Conservation (phyloP, 2,329 filamentous ascomycete genomes). For the Geosmithia flava region DNA sequence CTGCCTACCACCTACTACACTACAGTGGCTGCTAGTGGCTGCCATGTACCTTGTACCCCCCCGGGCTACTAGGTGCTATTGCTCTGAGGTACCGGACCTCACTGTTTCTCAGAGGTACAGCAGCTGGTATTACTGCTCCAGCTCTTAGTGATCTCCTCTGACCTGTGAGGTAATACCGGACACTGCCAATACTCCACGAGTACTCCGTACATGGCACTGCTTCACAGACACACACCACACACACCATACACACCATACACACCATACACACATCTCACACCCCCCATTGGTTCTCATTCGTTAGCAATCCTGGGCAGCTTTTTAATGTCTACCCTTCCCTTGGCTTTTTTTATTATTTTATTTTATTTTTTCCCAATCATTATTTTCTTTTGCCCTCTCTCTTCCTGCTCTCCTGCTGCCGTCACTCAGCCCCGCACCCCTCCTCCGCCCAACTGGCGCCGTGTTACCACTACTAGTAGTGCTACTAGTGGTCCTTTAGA, state of each 20-base stretch:
- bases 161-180: no score
- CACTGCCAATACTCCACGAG: no score
- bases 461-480: slow-evolving; percentile 3
- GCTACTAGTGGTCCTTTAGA: no score
- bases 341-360: neutral
- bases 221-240: neutral
- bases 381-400: neutral
- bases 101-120: no score
- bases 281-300: neutral
- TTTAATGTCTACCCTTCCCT: slow-evolving; percentile 1
- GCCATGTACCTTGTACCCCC: neutral
- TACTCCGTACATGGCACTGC: no score
- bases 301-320: neutral
- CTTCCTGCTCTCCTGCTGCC: neutral
- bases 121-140: no score
- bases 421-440: slow-evolving; percentile 3
- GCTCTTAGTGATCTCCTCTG: no score
- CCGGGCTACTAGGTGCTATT: no score
- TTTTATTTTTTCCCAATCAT: no score
- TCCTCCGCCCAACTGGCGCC: slow-evolving; percentile 1
- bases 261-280: neutral
- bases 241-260: neutral
- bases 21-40: neutral
- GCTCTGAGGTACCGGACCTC: no score
- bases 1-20: neutral